Evolutionary conservation across 345 rosid species (phyloP).

Genomic region (Isatis tinctoria): DNA sequence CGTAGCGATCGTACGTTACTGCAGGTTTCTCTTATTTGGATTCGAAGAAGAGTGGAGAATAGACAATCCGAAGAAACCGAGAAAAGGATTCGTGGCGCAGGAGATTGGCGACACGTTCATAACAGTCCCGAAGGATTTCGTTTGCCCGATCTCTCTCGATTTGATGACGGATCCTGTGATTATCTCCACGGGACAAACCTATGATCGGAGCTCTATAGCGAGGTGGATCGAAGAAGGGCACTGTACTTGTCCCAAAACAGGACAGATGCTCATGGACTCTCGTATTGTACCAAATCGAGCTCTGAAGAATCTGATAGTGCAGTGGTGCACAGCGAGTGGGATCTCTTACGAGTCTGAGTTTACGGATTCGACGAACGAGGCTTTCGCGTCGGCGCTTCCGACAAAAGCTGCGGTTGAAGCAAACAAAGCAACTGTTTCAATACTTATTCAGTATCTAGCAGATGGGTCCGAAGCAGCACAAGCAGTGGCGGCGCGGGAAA

Average conservation of each 20-base stretch:
- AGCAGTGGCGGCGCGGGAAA: constrained; percentile 72
- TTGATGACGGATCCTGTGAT: constrained; percentile 94
- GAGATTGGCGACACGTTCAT: constrained; percentile 76
- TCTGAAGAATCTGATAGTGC: constrained; percentile 72
- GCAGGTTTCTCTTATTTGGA: constrained; percentile 73
- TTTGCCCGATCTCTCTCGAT: constrained; percentile 81
- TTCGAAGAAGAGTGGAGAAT: constrained; percentile 49
- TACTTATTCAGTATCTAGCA: constrained; percentile 66
- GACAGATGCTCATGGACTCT: constrained; percentile 63
- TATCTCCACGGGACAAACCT: constrained; percentile 84
- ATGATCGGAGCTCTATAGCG: constrained; percentile 75
- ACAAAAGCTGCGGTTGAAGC: constrained; percentile 74
- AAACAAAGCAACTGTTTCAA: constrained; percentile 64
- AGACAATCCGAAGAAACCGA: constrained; percentile 48
- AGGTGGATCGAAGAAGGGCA: constrained; percentile 98
- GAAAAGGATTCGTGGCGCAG: constrained; percentile 55
- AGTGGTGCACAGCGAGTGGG: constrained; percentile 80
- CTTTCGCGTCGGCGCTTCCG: constrained; percentile 56
- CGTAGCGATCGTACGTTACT: constrained; percentile 72
- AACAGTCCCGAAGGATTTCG: constrained; percentile 73
- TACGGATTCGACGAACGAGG: constrained; percentile 47
- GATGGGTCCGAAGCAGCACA: constrained; percentile 60
- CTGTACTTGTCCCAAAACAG: constrained; percentile 80
- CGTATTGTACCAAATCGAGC: constrained; percentile 81
- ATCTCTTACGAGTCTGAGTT: constrained; percentile 55